phyloP scores from a whole-genome alignment of 2,329 filamentous ascomycete species.

The Hyphodiscus sp. region DNA sequence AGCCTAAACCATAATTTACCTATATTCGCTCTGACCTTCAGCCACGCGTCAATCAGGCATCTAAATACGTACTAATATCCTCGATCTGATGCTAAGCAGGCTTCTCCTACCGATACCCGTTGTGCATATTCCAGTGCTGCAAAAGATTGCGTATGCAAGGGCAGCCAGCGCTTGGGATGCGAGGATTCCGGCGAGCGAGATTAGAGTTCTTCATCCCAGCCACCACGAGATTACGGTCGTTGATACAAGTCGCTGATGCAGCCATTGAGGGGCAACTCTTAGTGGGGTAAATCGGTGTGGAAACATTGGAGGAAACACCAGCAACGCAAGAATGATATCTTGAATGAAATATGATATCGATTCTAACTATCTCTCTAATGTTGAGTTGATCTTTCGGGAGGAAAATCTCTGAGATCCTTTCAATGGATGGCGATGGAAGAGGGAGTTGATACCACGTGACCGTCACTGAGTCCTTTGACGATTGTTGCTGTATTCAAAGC shows the following conservation, averaged over 20 bases:
- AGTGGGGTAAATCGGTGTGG: conserved; percentile 17
- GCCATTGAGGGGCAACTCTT: conserved; percentile 19
- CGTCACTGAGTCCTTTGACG: neutral
- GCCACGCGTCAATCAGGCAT: conserved; percentile 15
- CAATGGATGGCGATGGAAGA: neutral
- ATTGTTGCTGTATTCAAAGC: neutral
- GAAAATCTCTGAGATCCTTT: neutral
- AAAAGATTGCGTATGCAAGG: conserved; percentile 19
- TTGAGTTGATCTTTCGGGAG: conserved; percentile 7
- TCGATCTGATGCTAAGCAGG: conserved; percentile 19
- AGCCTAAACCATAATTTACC: conserved; percentile 4
- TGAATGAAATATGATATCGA: conserved; percentile 9
- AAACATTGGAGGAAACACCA: conserved; percentile 5
- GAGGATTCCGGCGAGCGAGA: neutral
- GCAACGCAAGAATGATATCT: conserved; percentile 10
- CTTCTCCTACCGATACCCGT: conserved; percentile 1
- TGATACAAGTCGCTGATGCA: conserved; percentile 9
- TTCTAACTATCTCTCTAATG: conserved; percentile 2
- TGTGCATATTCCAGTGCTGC: neutral
- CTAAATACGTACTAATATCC: conserved; percentile 3
- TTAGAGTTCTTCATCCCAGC: conserved; percentile 5
- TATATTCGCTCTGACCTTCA: conserved; percentile 10
- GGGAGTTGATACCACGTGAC: neutral
- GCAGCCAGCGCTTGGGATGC: neutral
- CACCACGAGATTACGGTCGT: conserved; percentile 16